Evolutionary conservation across 2,329 filamentous ascomycete species (phyloP), one percentile per base, ranked within the genome.

Genomic region (Mariannaea elegans): DNA sequence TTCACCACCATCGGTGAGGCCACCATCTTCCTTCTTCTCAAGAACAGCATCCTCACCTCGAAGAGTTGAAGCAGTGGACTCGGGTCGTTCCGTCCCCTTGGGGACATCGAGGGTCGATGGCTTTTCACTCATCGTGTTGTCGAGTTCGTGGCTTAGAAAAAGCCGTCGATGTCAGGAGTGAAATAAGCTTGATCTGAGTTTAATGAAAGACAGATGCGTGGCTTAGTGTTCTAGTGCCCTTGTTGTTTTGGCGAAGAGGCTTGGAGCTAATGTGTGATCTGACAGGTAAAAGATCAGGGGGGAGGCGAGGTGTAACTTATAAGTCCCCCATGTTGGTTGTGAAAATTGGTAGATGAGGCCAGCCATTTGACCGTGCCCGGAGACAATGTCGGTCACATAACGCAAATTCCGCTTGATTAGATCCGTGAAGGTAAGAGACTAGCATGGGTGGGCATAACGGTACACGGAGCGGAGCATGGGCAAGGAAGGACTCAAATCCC

Each of bases 21-120:
- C 63, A 12, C 66, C 71, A 16, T 71, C 61, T 13, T 65, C 59
- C 18, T 60, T 67, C 58, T 72, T 72, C 49, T 73, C 73, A 13
- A 64, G 64, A 34, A 50, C 16, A 23, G 56, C 24, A 44, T 72
- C 65, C 27, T 73, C 73, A n/a, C 68, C 72, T 34, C 67, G 64
- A 1, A 75, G 56, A 7, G 73, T 75, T 19, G 73, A 71, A 34
- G 71, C 56, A 27, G 71, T 65, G 31, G 72, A 74, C n/a, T 64
- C 65, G 55, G 69, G 62, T n/a, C 58, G 70, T 14, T 60, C 67
- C 39, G 65, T 18, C 36, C 59, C 51, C 51, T 42, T 32, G 52
- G 69, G 71, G 51, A 72, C 65, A 24, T 66, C 65, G 48, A 73
- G 66, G 16, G 54, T 67, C 29, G 48, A 19, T 29, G 57, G 29